Base-by-base conservation (phyloP, 202 grass and related monocot genomes). In the Elaeis oleifera region DNA sequence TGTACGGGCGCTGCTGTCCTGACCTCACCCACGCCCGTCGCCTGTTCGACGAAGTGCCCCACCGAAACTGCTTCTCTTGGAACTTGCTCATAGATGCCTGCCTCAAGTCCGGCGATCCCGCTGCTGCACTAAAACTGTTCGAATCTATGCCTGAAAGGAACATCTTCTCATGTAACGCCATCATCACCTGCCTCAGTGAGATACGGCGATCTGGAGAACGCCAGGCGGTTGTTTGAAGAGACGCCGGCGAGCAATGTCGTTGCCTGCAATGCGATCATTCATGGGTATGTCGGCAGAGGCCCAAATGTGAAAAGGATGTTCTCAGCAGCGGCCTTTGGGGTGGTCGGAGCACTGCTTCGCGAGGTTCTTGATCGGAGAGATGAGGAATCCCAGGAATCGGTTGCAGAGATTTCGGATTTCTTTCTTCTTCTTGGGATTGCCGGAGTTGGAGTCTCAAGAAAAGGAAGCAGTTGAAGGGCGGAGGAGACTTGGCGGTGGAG, bases 41-140 rank as follows among this genome's bases (percentile, higher is more conserved):
- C n/a, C 53, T 90, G 72, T 85, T 90, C 60, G 76, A 82, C 55
- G 81, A 85, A 60, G 82, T 90, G 79, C 71, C 71, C 20, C 13
- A 16, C 3, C 76, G 51, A 36, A 85, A 82, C 69, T 82, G 56
- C 51, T 90, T 90, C 64, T 79, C 82, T 19, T 90, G 81, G 49
- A 90, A 90, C 69, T 68, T 75, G 19, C 59, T 82, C 51, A n/a
- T 90, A 56, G 69, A 73, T 7, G 72, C 79, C 17, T 31, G 71
- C 29, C 50, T 90, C 1, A 85, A 68, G 6, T 82, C 69, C 2
- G 28, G 52, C 15, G 68, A 90, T 17, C 67, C 49, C 29, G 31
- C 1, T 0, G 18, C 18, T 5, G 86, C 86, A 0, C 82, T 84
- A 20, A 27, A 7, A 3, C 3, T 90, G 20, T 90, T 90, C 61